Conservation (phyloP, 225 moss, liverwort and hornwort genomes). For the Anthoceros angustus region DNA sequence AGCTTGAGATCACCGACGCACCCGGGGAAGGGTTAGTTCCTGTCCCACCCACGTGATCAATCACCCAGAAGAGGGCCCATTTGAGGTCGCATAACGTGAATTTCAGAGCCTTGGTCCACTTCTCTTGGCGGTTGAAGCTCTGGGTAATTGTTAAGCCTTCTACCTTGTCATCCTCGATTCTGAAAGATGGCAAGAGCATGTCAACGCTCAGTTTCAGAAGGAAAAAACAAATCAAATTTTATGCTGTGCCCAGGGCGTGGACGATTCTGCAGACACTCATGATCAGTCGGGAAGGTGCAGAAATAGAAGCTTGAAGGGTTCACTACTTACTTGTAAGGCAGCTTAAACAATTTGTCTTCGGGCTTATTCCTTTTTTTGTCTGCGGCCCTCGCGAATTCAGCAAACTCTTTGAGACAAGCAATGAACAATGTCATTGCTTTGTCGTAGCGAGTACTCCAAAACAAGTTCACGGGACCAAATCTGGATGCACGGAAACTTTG, state of each 20-base stretch:
- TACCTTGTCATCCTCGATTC: constrained; percentile 92
- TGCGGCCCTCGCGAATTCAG: constrained; percentile 79
- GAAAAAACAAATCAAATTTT: not conserved
- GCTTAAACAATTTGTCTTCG: constrained; percentile 74
- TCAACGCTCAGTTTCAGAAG: constrained; percentile 6
- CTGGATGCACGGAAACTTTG: constrained; percentile 15
- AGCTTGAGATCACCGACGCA: not conserved
- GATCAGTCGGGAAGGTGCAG: not conserved
- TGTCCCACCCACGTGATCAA: constrained; percentile 37
- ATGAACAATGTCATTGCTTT: constrained; percentile 99
- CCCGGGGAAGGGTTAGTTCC: not conserved
- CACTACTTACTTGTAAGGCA: constrained; percentile 71
- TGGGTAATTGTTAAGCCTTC: constrained; percentile 95
- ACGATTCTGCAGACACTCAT: not conserved
- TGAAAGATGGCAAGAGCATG: constrained; percentile 15
- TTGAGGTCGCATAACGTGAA: constrained; percentile 92
- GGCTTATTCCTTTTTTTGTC: constrained; percentile 64
- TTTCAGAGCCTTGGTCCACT: constrained; percentile 91
- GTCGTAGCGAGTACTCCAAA: constrained; percentile 98
- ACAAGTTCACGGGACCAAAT: constrained; percentile 96
- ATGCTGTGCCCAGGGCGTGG: not conserved
- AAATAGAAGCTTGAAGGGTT: too few relatives aligned
- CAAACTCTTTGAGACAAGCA: constrained; percentile 96
- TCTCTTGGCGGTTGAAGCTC: constrained; percentile 97
- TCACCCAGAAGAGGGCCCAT: constrained; percentile 98